A percentile compares a stretch with the other conserved stretches of the same genome.
Conservation (phyloP, 2,329 filamentous ascomycete genomes). For the Aurifilum marmelostoma region DNA sequence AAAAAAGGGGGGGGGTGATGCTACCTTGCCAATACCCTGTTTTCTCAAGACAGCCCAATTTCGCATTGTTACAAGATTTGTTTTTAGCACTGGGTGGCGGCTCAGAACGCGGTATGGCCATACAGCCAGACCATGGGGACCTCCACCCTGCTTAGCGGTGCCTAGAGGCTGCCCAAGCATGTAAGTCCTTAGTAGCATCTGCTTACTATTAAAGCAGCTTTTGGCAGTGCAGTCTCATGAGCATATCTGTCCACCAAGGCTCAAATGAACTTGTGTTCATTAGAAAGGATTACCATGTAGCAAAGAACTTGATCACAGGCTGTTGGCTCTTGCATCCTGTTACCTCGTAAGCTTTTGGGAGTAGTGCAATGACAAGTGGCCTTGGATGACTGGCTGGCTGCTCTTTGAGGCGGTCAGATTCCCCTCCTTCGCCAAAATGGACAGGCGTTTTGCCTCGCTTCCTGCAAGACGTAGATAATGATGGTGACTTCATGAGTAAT, state of each 20-base stretch:
- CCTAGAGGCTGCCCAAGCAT: neutral
- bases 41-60: neutral
- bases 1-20: neutral
- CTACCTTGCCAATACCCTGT: neutral
- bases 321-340: neutral
- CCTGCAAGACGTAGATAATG: neutral
- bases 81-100: neutral
- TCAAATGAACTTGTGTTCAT: neutral
- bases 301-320: conserved; percentile 1
- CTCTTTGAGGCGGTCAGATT: neutral
- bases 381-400: neutral
- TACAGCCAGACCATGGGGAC: neutral
- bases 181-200: neutral
- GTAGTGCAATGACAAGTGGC: neutral
- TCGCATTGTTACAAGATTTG: neutral
- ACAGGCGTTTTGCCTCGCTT: neutral
- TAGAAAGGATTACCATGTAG: neutral
- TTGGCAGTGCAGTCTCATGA: neutral
- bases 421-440: neutral
- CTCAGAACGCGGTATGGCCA: neutral
- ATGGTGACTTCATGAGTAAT: neutral
- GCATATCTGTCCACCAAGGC: neutral
- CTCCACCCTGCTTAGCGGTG: neutral
- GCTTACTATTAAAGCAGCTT: neutral
- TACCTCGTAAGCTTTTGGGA: neutral